Evolutionary conservation across 208 protist species (phyloP).

Genomic region (Leishmania gerbilli): DNA sequence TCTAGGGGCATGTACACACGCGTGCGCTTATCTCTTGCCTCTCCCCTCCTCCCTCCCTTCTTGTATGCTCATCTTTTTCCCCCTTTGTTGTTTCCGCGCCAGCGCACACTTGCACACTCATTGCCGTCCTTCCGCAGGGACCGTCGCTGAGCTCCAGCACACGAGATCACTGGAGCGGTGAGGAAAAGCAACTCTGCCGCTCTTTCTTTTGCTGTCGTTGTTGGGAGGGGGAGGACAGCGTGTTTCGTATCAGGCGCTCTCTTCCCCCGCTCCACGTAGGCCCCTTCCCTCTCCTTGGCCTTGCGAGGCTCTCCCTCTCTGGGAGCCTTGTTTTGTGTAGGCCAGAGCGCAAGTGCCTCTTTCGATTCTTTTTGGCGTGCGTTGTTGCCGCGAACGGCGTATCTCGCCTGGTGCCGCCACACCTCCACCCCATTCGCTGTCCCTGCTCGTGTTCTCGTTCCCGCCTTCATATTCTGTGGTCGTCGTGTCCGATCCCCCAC

Average conservation of each 20-base stretch:
- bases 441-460: background rate
- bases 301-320: background rate
- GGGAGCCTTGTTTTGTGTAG: background rate
- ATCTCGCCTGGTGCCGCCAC: too few species aligned
- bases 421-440: background rate
- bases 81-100: background rate
- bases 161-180: background rate
- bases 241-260: background rate
- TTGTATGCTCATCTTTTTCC: background rate
- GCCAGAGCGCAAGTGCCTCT: background rate
- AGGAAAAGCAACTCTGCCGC: background rate
- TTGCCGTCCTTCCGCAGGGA: background rate
- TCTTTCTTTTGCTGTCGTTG: background rate
- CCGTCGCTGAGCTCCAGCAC: background rate
- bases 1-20: background rate
- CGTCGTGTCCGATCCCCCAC: background rate
- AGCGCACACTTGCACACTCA: constrained; percentile 1
- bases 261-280: background rate
- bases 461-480: background rate
- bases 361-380: background rate
- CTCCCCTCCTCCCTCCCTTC: background rate
- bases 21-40: background rate
- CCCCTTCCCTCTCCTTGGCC: background rate
- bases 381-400: background rate
- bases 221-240: background rate